Base-by-base conservation (phyloP, 140 eudicot species). In the Bidens hawaiensis region DNA sequence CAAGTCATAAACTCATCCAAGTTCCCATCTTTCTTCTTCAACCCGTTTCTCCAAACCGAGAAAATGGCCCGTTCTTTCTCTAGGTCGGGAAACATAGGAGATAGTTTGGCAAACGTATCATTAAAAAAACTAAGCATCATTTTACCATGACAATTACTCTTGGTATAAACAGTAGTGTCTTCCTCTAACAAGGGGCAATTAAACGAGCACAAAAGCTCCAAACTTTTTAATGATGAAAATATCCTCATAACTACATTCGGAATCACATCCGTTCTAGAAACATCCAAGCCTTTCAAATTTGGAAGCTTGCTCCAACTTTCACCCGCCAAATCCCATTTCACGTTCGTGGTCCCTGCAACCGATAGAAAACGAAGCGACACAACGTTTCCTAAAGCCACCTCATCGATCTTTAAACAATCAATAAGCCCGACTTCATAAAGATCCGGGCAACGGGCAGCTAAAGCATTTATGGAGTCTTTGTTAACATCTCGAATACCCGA, bases 401-500 rank as follows among this genome's bases (percentile, higher is more conserved):
- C 97, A 53, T 94, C 95, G 2, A 94, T 72, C n/a, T 71, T 81
- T n/a, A 77, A 63, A 64, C 99, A 94, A 66, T 93, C 99, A 0
- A 93, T 78, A 49, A 88, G 81, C 47, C 95, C 99, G 8, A 93
- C 71, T 45, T 93, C 99, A 5, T 72, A 67, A 78, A 88, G 82
- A 72, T 76, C 59, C 2, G 33, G 68, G 61, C 99, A 88, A 55
- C 81, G 74, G 62, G 68, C 73, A 11, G 97, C 90, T 70, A 93
- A 74, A n/a, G 88, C 82, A 62, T 77, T 81, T 54, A 93, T 73
- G 5, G 95, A 97, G 6, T 71, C 87, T 40, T 76, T 83, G 42
- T 83, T 89, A 45, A 93, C 78, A 36, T 88, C 97, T 52, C 90
- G 82, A 50, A 88, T 70, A 18, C 99, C 99, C 0, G 97, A 93